These are phyloP conservation scores for Leccinum pellstonianum DNA, from an alignment of 768 basidiomycete species.

Conservation along the genomic window DNA sequence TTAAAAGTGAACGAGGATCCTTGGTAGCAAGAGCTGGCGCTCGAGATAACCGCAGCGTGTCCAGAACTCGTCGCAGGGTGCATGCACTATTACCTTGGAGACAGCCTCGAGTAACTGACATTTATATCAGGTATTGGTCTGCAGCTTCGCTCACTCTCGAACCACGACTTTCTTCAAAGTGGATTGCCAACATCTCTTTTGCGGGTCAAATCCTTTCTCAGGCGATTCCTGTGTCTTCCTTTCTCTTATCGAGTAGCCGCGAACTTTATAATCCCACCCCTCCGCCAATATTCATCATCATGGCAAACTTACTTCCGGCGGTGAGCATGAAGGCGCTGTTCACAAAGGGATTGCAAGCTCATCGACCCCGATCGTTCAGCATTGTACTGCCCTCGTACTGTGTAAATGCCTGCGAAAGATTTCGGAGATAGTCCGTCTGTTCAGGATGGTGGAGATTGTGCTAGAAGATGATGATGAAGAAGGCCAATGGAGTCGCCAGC, in stretches of 20 bases:
- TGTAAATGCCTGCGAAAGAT: conserved; percentile 77
- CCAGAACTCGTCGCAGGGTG: conserved; percentile 85
- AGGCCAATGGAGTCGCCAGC: conserved; percentile 71
- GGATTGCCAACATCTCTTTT: conserved; percentile 88
- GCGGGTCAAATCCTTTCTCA: conserved; percentile 77
- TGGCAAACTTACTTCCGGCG: conserved; percentile 80
- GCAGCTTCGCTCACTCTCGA: conserved; percentile 70
- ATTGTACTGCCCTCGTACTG: conserved; percentile 77
- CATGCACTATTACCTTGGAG: conserved; percentile 24
- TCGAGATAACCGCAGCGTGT: conserved; percentile 77
- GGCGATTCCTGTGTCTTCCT: conserved; percentile 62
- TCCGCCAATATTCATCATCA: conserved; percentile 65
- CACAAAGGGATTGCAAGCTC: conserved; percentile 78
- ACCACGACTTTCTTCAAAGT: conserved; percentile 83
- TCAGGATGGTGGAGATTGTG: conserved; percentile 47
- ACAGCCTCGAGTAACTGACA: conserved; percentile 12
- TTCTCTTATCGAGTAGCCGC: conserved; percentile 47
- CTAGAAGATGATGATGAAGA: conserved; percentile 61
- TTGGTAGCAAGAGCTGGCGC: conserved; percentile 78
- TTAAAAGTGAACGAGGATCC: conserved; percentile 89
- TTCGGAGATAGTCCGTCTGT: conserved; percentile 46
- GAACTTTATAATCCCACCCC: conserved; percentile 66
- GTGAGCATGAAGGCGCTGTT: conserved; percentile 68
- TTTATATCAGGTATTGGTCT: conserved; percentile 64
- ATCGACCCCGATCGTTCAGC: conserved; percentile 71